phyloP scores from a whole-genome alignment of 345 rosid genomes.

The Salix koriyanagi region DNA sequence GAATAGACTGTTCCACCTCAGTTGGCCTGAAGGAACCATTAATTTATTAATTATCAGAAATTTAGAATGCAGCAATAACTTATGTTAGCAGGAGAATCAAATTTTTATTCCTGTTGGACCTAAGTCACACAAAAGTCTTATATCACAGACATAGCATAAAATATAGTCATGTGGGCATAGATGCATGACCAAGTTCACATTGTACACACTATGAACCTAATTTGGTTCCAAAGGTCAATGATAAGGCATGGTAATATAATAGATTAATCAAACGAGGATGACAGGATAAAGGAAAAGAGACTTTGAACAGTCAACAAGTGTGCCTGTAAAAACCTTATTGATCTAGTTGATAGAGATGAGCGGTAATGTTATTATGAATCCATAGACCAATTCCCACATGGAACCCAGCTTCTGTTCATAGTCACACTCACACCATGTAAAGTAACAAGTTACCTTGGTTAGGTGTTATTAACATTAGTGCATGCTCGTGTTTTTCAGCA shows the following conservation, averaged over 20 bases:
- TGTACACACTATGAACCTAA: background rate
- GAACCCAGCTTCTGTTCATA: background rate
- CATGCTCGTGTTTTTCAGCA: background rate
- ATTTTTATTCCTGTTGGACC: background rate
- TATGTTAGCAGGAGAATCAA: background rate
- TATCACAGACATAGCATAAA: background rate
- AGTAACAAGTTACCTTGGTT: background rate
- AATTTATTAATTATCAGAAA: background rate
- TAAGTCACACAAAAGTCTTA: background rate
- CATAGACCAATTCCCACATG: background rate
- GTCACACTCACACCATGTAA: background rate
- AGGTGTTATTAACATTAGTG: background rate
- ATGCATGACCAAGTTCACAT: background rate
- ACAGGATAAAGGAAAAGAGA: background rate
- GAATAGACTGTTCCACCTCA: constrained; percentile 84
- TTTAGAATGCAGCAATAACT: background rate
- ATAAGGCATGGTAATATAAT: background rate
- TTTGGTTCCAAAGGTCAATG: background rate
- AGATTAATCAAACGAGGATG: background rate
- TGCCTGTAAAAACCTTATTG: background rate
- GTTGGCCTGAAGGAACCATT: constrained; percentile 49
- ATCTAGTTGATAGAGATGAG: background rate
- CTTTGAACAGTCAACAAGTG: background rate
- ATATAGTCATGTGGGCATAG: background rate
- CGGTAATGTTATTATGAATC: background rate